Base-by-base conservation (phyloP, 805 yeast genomes). In the Pichia sporocuriosa region DNA sequence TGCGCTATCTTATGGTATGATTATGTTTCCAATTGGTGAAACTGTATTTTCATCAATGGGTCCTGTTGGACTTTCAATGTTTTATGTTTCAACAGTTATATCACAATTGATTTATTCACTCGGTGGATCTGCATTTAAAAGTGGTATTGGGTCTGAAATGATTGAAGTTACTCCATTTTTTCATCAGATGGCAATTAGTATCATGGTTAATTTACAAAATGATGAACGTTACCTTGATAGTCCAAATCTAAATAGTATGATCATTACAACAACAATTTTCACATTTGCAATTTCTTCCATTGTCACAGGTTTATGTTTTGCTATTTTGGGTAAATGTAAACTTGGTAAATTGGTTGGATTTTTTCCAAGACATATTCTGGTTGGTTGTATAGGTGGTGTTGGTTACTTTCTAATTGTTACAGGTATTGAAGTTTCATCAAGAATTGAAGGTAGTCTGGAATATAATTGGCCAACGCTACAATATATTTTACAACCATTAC, bases 91-190 rank as follows among this genome's bases (percentile, higher is more conserved):
- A 4, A 84, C 96, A 25, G 73, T 93, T n/a, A 74, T 90, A 1
- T 84, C 95, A 0, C 98, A 93, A 60, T 64, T 88, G 48, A 84
- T 87, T 6, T 89, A 77, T 57, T 88, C 97, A 0, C 62, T 85
- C 20, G 98, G 98, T 13, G 94, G 94, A 1, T 85, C 96, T 13
- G 84, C 85, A 8, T 90, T 93, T 66, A 78, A 77, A 47, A 73
- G 88, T 2, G 96, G 95, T n/a, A 79, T 90, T 33, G 98, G 98
- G 1, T 84, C 96, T 4, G 97, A 93, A 64, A 93, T 93, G 98
- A 93, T 93, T 50, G 98, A 93, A 61, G 87, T 93, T n/a, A 95
- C 96, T 2, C 98, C 98, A 2, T 93, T 93, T 60, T 90, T 90
- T 68, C 98, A 93, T 57, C 73, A 94, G 3, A 89, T 93, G 95